Evolutionary conservation across 805 yeast genomes (phyloP).

Genomic region (Candida coquimbonensis): DNA sequence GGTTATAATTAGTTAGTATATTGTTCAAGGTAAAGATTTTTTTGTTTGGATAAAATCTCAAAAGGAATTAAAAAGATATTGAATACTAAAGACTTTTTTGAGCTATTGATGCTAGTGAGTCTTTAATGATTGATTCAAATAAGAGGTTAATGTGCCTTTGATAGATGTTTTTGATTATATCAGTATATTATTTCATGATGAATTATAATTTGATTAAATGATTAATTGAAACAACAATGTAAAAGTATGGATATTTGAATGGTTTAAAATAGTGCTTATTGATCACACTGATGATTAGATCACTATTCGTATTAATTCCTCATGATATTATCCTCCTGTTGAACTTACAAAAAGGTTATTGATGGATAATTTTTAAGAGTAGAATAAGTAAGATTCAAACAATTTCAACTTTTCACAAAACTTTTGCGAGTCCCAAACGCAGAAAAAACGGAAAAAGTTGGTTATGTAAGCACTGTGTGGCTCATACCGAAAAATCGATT

Average conservation of each 20-base stretch:
- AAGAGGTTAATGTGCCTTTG: neutral
- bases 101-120: neutral
- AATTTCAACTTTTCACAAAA: slow-evolving; percentile 5
- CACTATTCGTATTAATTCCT: neutral
- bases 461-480: neutral
- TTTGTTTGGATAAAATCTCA: neutral
- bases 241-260: too few relatives aligned
- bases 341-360: slow-evolving; percentile 8
- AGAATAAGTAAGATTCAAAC: slow-evolving; percentile 5
- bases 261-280: too few relatives aligned
- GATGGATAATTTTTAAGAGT: slow-evolving; percentile 6
- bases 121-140: neutral
- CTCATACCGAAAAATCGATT: too few relatives aligned
- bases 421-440: neutral
- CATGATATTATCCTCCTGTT: neutral
- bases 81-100: neutral
- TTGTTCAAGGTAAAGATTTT: neutral
- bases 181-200: too few relatives aligned
- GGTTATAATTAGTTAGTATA: neutral
- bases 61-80: neutral
- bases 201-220: too few relatives aligned
- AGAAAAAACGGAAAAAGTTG: neutral
- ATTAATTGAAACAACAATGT: too few relatives aligned
- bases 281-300: neutral
- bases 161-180: neutral